Percentiles rank a stretch among this genome's conserved stretches.
Evolutionary conservation across 371 early-diverging fungal species (phyloP).

Genomic region (Mortierella sp.): DNA sequence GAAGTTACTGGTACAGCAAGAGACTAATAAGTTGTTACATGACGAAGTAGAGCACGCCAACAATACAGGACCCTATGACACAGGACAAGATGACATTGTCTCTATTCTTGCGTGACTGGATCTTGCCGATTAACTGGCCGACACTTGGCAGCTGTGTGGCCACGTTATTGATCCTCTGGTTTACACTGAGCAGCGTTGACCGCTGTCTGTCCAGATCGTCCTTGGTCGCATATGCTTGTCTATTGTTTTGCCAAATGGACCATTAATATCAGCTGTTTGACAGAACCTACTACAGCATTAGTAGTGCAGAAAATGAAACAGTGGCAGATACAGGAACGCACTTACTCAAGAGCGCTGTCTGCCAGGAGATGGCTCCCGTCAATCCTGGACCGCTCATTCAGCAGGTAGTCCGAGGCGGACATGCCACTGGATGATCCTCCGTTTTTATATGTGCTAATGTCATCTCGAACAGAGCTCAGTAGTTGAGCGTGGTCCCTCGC

Average conservation of each 20-base stretch:
- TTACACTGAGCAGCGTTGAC: conserved; percentile 37
- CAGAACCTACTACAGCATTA: too few relatives aligned
- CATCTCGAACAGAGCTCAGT: conserved; percentile 44
- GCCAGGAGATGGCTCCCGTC: conserved; percentile 51
- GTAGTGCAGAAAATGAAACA: too few relatives aligned
- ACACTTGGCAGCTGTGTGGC: conserved; percentile 49
- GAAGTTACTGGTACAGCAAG: too few relatives aligned
- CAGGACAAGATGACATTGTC: conserved; percentile 54
- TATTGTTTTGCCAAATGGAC: too few relatives aligned
- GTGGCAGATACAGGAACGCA: not conserved
- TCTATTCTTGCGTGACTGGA: conserved; percentile 49
- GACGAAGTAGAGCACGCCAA: conserved; percentile 45
- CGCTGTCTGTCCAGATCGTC: conserved; percentile 50
- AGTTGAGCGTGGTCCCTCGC: conserved; percentile 50
- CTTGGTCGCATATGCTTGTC: conserved; percentile 51
- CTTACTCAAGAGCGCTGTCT: conserved; percentile 54
- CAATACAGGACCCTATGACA: conserved; percentile 52
- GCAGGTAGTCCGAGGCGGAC: conserved; percentile 42
- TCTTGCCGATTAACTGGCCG: conserved; percentile 53
- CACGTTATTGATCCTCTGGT: conserved; percentile 50
- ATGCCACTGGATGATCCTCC: conserved; percentile 21
- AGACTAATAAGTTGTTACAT: conserved; percentile 1
- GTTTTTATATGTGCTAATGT: conserved; percentile 41
- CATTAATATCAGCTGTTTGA: too few relatives aligned
- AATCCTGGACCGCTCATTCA: conserved; percentile 48